Evolutionary conservation across 2,329 filamentous ascomycete species (phyloP), one percentile per base, ranked within the genome.

Genomic region (Phaeosphaeriaceae sp.): DNA sequence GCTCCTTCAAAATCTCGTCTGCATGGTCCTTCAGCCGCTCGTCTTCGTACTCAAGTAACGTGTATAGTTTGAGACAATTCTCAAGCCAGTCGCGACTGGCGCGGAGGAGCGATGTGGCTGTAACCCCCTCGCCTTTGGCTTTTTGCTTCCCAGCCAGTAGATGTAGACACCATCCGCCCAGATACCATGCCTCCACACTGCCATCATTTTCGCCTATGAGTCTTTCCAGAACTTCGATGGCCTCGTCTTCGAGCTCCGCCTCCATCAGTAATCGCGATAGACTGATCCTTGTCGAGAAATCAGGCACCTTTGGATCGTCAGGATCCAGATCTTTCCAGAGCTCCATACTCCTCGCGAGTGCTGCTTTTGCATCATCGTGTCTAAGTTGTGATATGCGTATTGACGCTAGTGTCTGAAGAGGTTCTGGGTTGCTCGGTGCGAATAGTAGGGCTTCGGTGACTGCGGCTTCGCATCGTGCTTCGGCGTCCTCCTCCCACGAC

Each of bases 101-200:
- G 56, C 87, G 87, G 84, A 93, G 88, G 5, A 88, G 85, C 0
- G 85, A 82, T 65, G 85, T 85, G 5, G 71, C 64, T 17, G 67
- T 69, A 79, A 87, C 87, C 49, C 82, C 81, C 49, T 87, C 82
- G 42, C 82, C 82, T 4, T 78, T 76, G 62, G 78, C 78, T 68
- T 84, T 86, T 70, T 87, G 81, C 82, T 90, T 91, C 76, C 91
- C 86, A 11, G 91, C 91, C 62, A 91, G 82, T 58, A 97, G 85
- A 75, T 93, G 92, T 66, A 96, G 84, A 69, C 93, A 94, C 92
- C 94, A 98, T 3, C 95, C 96, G 46, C 95, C 95, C 5, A 99
- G 84, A 80, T 99, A 99, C 93, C 94, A 97, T 19, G 92, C 91
- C 79, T 99, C 95, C 21, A 99, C 91, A 76, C 94, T 97, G 73